Base-by-base conservation (phyloP, 345 rosid species). In the Eucalyptus tenuipes region DNA sequence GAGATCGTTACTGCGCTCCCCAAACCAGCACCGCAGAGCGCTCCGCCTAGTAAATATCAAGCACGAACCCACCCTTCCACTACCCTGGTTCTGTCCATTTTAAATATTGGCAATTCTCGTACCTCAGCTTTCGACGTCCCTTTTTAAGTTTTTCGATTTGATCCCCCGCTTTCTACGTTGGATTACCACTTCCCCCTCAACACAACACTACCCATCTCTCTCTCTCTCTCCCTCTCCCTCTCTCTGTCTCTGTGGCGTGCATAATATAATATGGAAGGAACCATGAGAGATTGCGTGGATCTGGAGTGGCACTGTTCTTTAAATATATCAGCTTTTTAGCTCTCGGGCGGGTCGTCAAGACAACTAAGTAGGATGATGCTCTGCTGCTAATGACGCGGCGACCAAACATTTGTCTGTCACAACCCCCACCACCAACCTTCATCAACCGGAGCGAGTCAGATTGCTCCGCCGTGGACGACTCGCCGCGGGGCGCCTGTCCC, bases 101-200 rank as follows among this genome's bases (percentile, higher is more conserved):
- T 37, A 37, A 75, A 75, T 37, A 37, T 18, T 18, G 15, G 47
- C 47, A 75, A 75, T 37, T 75, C 47, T 75, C 13, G 87, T 89
- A 87, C 86, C 33, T 61, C 31, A 87, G 82, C 68, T 88, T 87
- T 85, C 88, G 59, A 52, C 86, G 86, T 11, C 52, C 49, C 64
- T 66, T 81, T 61, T 86, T 86, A 8, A 8, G 82, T 37, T 33
- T 37, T 40, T 88, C 55, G 24, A 42, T 53, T 37, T 42, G 71
- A 42, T 24, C 55, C 50, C 42, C 44, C 85, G 91, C 92, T 92
- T 94, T 90, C 91, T 89, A 85, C 91, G 93, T 92, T 82, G 92
- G 95, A 93, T 88, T 89, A 80, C 88, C 95, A 91, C 94, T 94
- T 89, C 80, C 89, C 87, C 44, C 47, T 8, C 75, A n/a, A 7